Evolutionary conservation across 768 basidiomycete species (phyloP), one percentile per base, ranked within the genome.

Genomic region (Calocera viscosa): DNA sequence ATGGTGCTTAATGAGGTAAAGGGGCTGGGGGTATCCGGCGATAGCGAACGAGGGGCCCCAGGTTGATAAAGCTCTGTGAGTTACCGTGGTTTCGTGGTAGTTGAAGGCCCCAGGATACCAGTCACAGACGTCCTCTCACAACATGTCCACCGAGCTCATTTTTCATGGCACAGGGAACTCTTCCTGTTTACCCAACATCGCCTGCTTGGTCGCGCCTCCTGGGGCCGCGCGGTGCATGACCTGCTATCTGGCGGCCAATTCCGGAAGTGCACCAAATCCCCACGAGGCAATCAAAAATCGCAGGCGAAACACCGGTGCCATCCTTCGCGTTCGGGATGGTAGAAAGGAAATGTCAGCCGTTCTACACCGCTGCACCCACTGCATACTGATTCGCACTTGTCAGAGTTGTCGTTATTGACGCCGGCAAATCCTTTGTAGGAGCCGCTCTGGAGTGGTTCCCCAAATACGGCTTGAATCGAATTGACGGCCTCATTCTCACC

Each of bases 131-230:
- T 49, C 32, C 30, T 66, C 63, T 17, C 49, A 66, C 7, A 35
- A 66, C 24, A 49, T 70, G 1, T 67, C 71, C 63, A 68, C 77
- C 30, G 89, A 92, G 73, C 76, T 91, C 70, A 84, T 93, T 66
- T 89, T 91, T 74, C 83, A 91, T 33, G 91, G 91, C 64, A 93
- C 90, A 38, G 91, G 90, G 63, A 87, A 86, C 33, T 91, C 90
- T 10, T 84, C 84, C 32, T 84, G 85, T 69, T 69, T 93, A 16
- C 91, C 90, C 17, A 78, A 76, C 41, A 74, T 80, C 24, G 73
- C 76, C 8, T 96, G 93, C 75, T 77, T 96, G 67, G 94, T 93
- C 0, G 82, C 83, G 39, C 83, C 84, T 11, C 80, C 84, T 16
- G 78, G 77, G 11, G 78, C 72, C 12, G 75, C 76, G 34, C 78